Evolutionary conservation across 2,329 filamentous ascomycete genomes (phyloP), one percentile per base, ranked within the genome.

Genomic region (Albophoma yamanashiensis): DNA sequence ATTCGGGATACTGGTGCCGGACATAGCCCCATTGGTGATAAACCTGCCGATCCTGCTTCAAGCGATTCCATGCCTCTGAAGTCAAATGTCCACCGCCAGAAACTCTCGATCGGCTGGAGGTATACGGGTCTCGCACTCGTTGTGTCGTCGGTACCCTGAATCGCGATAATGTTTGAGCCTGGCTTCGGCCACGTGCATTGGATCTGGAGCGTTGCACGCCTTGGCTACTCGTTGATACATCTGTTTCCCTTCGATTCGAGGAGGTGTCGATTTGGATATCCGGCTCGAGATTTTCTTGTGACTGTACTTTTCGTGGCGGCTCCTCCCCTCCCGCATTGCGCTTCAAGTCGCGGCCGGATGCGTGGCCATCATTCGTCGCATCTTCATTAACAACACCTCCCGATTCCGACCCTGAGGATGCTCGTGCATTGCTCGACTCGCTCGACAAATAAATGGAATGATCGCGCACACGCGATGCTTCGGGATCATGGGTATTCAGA

Each of bases 11-110:
- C 45, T 68, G 67, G 55, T 71, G 69, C 1, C 70, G 68, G 20
- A 73, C 34, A 25, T 68, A 69, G 6, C 70, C 70, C 72, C 72
- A 74, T 67, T 74, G 70, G 0, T 59, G 39, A 36, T 69, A 67
- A 14, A 56, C 56, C 36, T 59, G 56, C 31, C 22, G 59, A 15
- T 45, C n/a, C 6, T 42, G 20, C 45, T 57, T 38, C 22, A 17
- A 17, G 36, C 43, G 52, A 14, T 43, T 22, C 59, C 50, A 56
- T 4, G 3, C n/a, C 31, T 60, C 47, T 11, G 43, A 5, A 2
- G 57, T 25, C 43, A 59, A 40, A 25, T 20, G 40, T 2, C 53
- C 57, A 9, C 36, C 25, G 12, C 27, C 8, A 7, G 42, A 25
- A 14, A 20, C 1, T 17, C 12, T 45, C 40, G 34, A 25, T 22